Conservation (phyloP, 805 yeast genomes). For the Teunomyces aglyptinius region DNA sequence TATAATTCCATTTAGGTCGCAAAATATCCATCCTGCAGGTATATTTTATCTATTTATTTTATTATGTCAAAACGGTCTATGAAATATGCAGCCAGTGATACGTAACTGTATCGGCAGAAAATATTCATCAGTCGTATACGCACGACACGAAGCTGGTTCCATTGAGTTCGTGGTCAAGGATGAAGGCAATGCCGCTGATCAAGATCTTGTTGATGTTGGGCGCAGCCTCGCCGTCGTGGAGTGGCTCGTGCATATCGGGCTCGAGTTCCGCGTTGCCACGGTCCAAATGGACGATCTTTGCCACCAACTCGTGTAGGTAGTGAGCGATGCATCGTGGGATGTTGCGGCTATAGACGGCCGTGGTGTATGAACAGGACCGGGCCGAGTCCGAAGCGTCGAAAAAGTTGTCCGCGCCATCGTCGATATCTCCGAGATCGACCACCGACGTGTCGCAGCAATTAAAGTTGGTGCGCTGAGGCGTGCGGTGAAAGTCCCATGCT, state of each 20-base stretch:
- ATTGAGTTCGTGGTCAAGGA: conserved; percentile 35
- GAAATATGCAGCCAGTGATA: background rate
- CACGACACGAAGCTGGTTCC: conserved; percentile 38
- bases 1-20: background rate
- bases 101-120: background rate
- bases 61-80: background rate
- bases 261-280: conserved; percentile 42
- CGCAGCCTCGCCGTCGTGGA: conserved; percentile 37
- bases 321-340: conserved; percentile 29
- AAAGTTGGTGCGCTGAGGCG: conserved; percentile 26
- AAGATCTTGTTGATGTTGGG: conserved; percentile 16
- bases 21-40: background rate
- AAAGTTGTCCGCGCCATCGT: conserved; percentile 24
- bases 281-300: conserved; percentile 31
- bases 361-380: conserved; percentile 14
- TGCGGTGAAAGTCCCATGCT: conserved; percentile 35
- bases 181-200: conserved; percentile 35
- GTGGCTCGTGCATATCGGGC: conserved; percentile 22
- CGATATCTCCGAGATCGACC: conserved; percentile 36
- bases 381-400: conserved; percentile 20
- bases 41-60: too few relatives aligned
- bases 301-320: conserved; percentile 32
- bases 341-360: conserved; percentile 12
- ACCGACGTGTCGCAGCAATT: conserved; percentile 33
- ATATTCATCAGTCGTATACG: conserved; percentile 17